These are phyloP conservation scores for Cytospora leucostoma DNA, from an alignment of 2,329 filamentous ascomycete species.

Conservation along the genomic window DNA sequence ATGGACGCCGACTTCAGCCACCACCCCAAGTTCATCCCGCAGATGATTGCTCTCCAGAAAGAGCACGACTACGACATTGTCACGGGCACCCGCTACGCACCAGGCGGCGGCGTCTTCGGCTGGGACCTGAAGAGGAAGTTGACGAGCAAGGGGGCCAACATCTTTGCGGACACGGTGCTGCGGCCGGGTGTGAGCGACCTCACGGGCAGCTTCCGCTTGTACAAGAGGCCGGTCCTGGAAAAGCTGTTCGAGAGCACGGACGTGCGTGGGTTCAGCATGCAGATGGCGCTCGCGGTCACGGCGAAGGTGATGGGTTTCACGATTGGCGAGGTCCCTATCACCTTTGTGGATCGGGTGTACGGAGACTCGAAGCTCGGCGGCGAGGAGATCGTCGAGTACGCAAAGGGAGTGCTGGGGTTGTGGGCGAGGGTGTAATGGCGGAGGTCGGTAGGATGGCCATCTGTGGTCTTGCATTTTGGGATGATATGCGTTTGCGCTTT, in stretches of 20 bases:
- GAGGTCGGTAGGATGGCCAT: neutral
- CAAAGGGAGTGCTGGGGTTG: neutral
- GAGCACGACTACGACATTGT: conserved; percentile 88
- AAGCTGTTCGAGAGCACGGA: conserved; percentile 89
- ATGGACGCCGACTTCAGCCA: conserved; percentile 99
- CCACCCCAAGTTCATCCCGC: conserved; percentile 97
- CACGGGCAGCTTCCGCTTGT: conserved; percentile 91
- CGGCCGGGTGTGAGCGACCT: conserved; percentile 92
- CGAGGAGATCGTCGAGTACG: conserved; percentile 1
- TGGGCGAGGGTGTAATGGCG: conserved; percentile 66
- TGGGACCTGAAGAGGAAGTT: conserved; percentile 94
- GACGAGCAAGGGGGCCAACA: conserved; percentile 83
- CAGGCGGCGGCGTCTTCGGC: conserved; percentile 85
- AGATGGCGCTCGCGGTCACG: conserved; percentile 99
- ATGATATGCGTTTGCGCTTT: conserved; percentile 31
- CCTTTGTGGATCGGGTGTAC: conserved; percentile 92
- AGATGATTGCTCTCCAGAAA: conserved; percentile 85
- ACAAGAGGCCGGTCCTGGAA: conserved; percentile 86
- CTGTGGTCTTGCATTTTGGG: conserved; percentile 7
- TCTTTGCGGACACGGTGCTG: conserved; percentile 93
- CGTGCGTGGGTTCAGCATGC: conserved; percentile 97
- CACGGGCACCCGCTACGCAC: conserved; percentile 91
- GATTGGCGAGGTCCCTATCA: conserved; percentile 94
- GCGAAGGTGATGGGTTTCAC: conserved; percentile 95
- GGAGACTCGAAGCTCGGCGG: conserved; percentile 56